These are phyloP conservation scores for Trichoderma parareesei DNA, from an alignment of 495 filamentous ascomycete genomes.

Conservation along the genomic window DNA sequence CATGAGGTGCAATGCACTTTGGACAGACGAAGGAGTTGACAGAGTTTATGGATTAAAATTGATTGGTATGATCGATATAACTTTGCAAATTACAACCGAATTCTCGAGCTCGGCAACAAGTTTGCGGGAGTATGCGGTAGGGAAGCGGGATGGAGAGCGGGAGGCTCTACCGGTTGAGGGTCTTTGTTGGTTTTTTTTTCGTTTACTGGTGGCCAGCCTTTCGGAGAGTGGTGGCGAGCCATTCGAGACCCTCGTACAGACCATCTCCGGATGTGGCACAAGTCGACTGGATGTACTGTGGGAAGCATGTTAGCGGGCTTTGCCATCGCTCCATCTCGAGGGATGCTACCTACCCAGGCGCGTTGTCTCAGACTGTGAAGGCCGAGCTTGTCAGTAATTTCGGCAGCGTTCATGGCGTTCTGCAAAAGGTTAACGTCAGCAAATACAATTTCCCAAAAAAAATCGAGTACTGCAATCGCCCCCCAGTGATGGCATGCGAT, in stretches of 20 bases:
- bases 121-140: slow-evolving; percentile 18
- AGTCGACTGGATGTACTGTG: slow-evolving; percentile 98
- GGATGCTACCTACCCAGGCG: slow-evolving; percentile 76
- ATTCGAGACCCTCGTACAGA: slow-evolving; percentile 99
- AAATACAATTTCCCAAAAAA: not conserved
- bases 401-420: slow-evolving; percentile 99
- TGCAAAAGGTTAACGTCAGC: slow-evolving; percentile 27
- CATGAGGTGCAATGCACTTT: not conserved
- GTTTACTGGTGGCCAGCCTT: slow-evolving; percentile 79
- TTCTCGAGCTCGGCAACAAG: slow-evolving; percentile 25
- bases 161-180: slow-evolving; percentile 18
- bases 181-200: slow-evolving; percentile 12
- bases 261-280: slow-evolving; percentile 98
- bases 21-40: slow-evolving; percentile 5
- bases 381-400: slow-evolving; percentile 99
- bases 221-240: slow-evolving; percentile 91
- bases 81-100: slow-evolving; percentile 40
- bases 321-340: not conserved
- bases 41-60: slow-evolving; percentile 20
- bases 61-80: slow-evolving; percentile 34
- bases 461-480: not conserved
- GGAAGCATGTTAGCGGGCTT: slow-evolving; percentile 18
- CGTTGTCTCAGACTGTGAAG: slow-evolving; percentile 97
- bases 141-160: slow-evolving; percentile 10
- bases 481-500: not conserved